Conservation (phyloP, 163 green algal genomes). For the Scenedesmus sp. region DNA sequence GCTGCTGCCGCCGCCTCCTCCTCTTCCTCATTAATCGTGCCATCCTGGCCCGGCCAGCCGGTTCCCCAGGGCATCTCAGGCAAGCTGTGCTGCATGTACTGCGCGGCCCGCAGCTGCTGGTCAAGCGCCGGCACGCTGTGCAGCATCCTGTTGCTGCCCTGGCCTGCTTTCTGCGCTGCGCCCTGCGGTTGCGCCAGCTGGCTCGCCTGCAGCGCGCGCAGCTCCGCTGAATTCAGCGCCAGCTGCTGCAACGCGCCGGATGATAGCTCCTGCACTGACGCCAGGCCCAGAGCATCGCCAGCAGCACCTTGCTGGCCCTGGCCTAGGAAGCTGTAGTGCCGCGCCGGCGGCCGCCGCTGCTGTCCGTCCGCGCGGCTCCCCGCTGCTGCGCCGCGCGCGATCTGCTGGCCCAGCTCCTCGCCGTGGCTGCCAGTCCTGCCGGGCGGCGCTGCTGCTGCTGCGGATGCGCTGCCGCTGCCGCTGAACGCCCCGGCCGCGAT, state of each 20-base stretch:
- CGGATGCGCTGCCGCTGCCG: not conserved
- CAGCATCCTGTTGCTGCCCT: not conserved
- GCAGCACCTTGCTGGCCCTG: not conserved
- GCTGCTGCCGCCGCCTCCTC: slow-evolving; percentile 6
- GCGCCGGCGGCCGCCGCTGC: slow-evolving; percentile 13
- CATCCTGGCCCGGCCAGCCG: not conserved
- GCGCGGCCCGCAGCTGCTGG: not conserved
- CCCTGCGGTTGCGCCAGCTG: not conserved
- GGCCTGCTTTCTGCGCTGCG: not conserved
- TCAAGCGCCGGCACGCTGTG: not conserved
- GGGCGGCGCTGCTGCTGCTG: not conserved
- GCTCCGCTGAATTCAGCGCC: not conserved
- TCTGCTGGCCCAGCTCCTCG: not conserved
- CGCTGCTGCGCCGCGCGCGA: not conserved
- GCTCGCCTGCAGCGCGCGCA: not conserved
- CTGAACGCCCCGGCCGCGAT: not conserved
- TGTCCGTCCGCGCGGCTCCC: not conserved
- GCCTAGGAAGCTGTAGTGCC: slow-evolving; percentile 44
- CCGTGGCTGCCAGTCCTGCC: not conserved
- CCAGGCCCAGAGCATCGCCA: not conserved
- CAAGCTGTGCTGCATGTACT: slow-evolving; percentile 24
- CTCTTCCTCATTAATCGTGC: not conserved
- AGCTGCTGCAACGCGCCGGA: not conserved
- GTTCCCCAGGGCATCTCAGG: not conserved
- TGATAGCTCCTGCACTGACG: not conserved